Base-by-base conservation (phyloP, 2,329 filamentous ascomycete genomes). In the Acephala macrosclerotiorum region DNA sequence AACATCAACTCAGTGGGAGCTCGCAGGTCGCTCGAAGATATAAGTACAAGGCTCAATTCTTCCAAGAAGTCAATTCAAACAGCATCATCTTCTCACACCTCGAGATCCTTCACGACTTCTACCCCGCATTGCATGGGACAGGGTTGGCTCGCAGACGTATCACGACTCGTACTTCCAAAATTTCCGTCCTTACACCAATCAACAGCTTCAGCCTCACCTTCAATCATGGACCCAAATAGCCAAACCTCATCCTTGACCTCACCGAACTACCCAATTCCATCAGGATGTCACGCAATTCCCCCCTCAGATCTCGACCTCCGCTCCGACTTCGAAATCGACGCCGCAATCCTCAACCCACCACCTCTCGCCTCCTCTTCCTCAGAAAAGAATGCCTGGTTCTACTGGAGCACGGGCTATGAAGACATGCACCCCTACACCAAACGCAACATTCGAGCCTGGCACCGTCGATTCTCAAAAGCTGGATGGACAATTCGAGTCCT, bases 331-430 rank as follows among this genome's bases (percentile, higher is more conserved):
- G 79, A 82, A 64, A 75, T 85, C 33, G 83, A 85, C 64, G 61
- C 77, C 18, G 77, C 78, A 12, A 68, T 85, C 35, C 69, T 80
- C 0, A 72, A 81, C 59, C 80, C 79, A 0, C 70, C 68, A 22
- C 77, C 80, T 22, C 73, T 83, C 33, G 73, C 75, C 35, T 45
- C 53, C 33, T 49, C 58, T 2, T 53, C 53, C 33, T 49, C 58
- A 9, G 79, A 81, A 55, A 87, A 87, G 72, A 86, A 86, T 57
- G 76, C 87, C 29, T 88, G 84, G 80, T 85, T 86, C 72, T 88
- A 86, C 76, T 88, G 85, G 85, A 80, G 87, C 72, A 76, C 75
- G 3, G 85, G 85, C 33, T 83, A 81, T 70, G 51, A 69, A 2
- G 75, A 74, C 29, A 83, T 87, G 80, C 82, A 85, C 64, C 78